phyloP scores from a whole-genome alignment of 768 basidiomycete genomes.

The Lentinula detonsa region DNA sequence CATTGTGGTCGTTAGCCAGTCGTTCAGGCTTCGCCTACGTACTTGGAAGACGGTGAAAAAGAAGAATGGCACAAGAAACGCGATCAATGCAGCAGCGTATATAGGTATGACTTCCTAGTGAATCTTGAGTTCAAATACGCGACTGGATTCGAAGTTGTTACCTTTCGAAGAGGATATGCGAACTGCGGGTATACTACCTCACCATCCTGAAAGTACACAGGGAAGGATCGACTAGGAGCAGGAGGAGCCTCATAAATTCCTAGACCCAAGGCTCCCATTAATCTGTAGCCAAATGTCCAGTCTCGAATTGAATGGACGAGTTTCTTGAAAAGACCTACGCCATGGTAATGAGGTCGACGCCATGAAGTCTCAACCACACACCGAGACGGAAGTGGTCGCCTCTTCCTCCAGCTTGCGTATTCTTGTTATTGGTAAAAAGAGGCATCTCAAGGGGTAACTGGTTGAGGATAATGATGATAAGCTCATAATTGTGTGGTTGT shows the following conservation, averaged over 20 bases:
- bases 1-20: slow-evolving; percentile 45
- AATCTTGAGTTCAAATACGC: too few species aligned
- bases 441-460: neutral
- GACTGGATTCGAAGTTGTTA: neutral
- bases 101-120: slow-evolving; percentile 44
- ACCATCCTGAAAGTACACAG: slow-evolving; percentile 38
- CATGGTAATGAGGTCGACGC: slow-evolving; percentile 49
- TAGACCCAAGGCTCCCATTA: slow-evolving; percentile 49
- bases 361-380: slow-evolving; percentile 41
- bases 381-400: slow-evolving; percentile 21
- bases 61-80: slow-evolving; percentile 49
- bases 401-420: neutral
- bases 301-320: too few species aligned
- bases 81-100: slow-evolving; percentile 44
- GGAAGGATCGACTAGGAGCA: slow-evolving; percentile 37
- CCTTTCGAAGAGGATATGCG: slow-evolving; percentile 41
- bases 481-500: too few species aligned
- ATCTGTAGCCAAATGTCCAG: neutral
- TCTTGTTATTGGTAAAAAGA: neutral
- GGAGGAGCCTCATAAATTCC: slow-evolving; percentile 48
- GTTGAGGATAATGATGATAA: neutral
- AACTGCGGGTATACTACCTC: slow-evolving; percentile 47
- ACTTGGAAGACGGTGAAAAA: slow-evolving; percentile 52
- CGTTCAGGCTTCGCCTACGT: slow-evolving; percentile 36
- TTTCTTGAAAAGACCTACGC: neutral